Evolutionary conservation across 1,284 basidiomycete species (phyloP).

Genomic region (Inonotus hispidus): DNA sequence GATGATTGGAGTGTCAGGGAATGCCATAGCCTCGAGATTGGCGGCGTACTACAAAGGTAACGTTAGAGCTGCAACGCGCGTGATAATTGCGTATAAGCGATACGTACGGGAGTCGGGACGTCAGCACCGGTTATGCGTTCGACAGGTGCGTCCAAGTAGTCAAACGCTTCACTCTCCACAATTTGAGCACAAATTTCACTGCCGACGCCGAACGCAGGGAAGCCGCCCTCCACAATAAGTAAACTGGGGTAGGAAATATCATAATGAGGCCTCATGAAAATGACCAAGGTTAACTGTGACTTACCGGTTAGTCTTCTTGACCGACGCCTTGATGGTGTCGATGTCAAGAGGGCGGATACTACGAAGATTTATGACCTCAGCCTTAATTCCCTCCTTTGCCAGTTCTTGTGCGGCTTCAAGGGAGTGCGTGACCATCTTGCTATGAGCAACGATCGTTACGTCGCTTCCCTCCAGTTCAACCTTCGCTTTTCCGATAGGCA

Average conservation of each 20-base stretch:
- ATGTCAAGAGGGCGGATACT: conserved; percentile 95
- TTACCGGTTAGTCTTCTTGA: conserved; percentile 97
- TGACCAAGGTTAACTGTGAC: conserved; percentile 20
- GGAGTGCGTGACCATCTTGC: conserved; percentile 91
- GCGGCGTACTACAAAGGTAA: conserved; percentile 66
- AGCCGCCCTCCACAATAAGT: conserved; percentile 95
- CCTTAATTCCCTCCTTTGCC: conserved; percentile 95
- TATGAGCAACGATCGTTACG: conserved; percentile 95
- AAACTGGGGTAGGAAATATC: conserved; percentile 44
- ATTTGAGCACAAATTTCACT: conserved; percentile 97
- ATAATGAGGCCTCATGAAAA: background rate
- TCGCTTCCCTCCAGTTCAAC: conserved; percentile 91
- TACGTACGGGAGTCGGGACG: conserved; percentile 88
- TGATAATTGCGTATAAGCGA: background rate
- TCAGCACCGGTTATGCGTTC: conserved; percentile 98
- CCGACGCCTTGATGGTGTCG: conserved; percentile 90
- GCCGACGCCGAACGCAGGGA: conserved; percentile 97
- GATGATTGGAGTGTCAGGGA: conserved; percentile 87
- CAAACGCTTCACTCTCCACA: conserved; percentile 92
- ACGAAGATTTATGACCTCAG: conserved; percentile 97
- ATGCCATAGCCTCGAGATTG: conserved; percentile 83
- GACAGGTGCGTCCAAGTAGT: conserved; percentile 96
- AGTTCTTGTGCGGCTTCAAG: conserved; percentile 91
- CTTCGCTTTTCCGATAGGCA: conserved; percentile 98
- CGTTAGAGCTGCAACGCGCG: background rate